Base-by-base conservation (phyloP, 208 protist genomes). In the Jaenimonas drosophilae region DNA sequence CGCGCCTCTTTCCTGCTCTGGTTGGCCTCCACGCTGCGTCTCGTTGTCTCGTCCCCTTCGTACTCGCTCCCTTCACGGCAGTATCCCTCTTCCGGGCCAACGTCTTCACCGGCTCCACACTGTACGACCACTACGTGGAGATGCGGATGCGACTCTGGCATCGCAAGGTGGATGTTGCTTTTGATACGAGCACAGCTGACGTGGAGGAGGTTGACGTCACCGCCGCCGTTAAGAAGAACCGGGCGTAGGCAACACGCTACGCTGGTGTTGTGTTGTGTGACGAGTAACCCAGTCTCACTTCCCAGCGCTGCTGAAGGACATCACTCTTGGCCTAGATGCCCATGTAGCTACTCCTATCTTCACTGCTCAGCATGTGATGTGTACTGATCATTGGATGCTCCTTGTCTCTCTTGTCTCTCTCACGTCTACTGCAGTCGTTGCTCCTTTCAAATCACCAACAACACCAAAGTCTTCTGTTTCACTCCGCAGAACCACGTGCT, bases 71-170 rank as follows among this genome's bases (percentile, higher is more conserved):
- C 0, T 94, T 91, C 46, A 66, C 49, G 17, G 56, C 56, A 3
- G 60, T 89, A n/a, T 79, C 70, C 29, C 46, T 77, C 6, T 53
- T 63, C 16, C 59, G 64, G 34, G 57, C 62, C 41, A 76, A 74
- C 47, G 66, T 69, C 24, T n/a, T n/a, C n/a, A 71, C 68, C 51
- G 68, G 73, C n/a, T 62, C 69, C 7, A 75, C 70, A 24, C 49
- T 81, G 39, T 91, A 94, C 50, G 86, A 94, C 60, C 66, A 67
- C 43, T 91, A 88, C 49, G 70, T 91, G 21, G 69, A 87, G 59
- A 55, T 50, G 41, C 70, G 82, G 39, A 86, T 77, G 70, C 70
- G 64, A 20, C 25, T 86, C 40, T 91, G 78, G 76, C 54, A 76
- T 19, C 59, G 68, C 38, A 86, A 85, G 47, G 68, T 81, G 17